These are phyloP conservation scores for Amanita exitialis DNA, from an alignment of 768 basidiomycete genomes.

Conservation along the genomic window DNA sequence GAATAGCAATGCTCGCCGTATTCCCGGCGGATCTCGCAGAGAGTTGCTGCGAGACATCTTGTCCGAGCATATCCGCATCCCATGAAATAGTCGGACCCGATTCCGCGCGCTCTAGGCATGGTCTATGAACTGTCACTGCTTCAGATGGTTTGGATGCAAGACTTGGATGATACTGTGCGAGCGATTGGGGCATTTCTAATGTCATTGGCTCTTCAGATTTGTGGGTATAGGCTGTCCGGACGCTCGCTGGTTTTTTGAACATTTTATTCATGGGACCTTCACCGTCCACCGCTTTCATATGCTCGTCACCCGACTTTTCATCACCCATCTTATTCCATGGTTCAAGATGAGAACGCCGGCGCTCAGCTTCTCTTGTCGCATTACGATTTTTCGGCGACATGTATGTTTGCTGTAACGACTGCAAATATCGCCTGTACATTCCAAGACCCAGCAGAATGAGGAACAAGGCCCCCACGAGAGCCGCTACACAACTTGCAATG, in stretches of 20 bases:
- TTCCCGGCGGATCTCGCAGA: conserved; percentile 18
- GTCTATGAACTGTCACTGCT: conserved; percentile 15
- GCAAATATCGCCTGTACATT: conserved; percentile 42
- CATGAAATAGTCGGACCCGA: conserved; percentile 36
- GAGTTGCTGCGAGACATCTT: not conserved
- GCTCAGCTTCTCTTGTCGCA: conserved; percentile 27
- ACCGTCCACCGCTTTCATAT: conserved; percentile 31
- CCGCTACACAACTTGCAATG: conserved; percentile 53
- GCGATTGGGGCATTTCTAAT: conserved; percentile 34
- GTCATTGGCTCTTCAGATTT: conserved; percentile 32
- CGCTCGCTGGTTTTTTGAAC: conserved; percentile 57
- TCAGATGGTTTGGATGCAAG: conserved; percentile 20
- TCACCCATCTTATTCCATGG: conserved; percentile 53
- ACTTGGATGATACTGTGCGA: conserved; percentile 47
- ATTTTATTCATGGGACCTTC: conserved; percentile 51
- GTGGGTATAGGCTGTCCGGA: conserved; percentile 40
- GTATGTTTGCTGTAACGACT: conserved; percentile 24
- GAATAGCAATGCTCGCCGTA: conserved; percentile 46
- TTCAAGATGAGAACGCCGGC: conserved; percentile 35
- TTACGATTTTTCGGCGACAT: conserved; percentile 25
- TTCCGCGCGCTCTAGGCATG: conserved; percentile 34
- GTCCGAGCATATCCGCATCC: conserved; percentile 17
- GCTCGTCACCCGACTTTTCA: conserved; percentile 35
- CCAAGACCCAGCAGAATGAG: conserved; percentile 43
- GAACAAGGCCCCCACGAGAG: conserved; percentile 42